Conservation (phyloP, 2,329 filamentous ascomycete genomes). For the Fusarium haematococcum region DNA sequence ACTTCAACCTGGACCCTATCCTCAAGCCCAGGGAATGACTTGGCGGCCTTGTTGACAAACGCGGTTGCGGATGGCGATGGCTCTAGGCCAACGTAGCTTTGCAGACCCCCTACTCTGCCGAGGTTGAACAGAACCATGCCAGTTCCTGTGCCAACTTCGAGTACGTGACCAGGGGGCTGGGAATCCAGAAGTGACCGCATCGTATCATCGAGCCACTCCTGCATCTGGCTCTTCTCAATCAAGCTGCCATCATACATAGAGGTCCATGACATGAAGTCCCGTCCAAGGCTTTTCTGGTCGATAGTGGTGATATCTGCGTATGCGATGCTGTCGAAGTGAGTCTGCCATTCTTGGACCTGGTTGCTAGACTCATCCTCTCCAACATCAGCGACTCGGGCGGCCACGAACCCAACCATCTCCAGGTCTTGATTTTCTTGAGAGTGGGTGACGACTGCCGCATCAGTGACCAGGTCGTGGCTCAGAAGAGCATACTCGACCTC, state of each 20-base stretch:
- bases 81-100: conserved; percentile 45
- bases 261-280: conserved; percentile 48
- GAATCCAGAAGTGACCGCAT: conserved; percentile 37
- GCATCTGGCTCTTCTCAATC: conserved; percentile 46
- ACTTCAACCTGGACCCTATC: conserved; percentile 34
- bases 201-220: conserved; percentile 50
- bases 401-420: conserved; percentile 31
- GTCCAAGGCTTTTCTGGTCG: conserved; percentile 24
- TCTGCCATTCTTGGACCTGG: conserved; percentile 34
- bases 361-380: neutral
- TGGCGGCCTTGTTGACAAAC: conserved; percentile 29
- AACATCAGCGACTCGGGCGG: neutral
- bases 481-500: conserved; percentile 6
- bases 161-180: conserved; percentile 17
- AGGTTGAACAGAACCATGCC: conserved; percentile 47
- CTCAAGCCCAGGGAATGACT: conserved; percentile 19
- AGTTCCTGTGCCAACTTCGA: conserved; percentile 38
- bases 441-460: neutral
- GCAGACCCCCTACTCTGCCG: conserved; percentile 43
- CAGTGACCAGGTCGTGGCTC: neutral
- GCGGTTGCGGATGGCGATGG: conserved; percentile 36
- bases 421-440: neutral
- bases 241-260: conserved; percentile 48
- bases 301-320: conserved; percentile 31
- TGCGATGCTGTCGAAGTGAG: conserved; percentile 25